Conservation (phyloP, 202 grass and related monocot species). For the Elaeis oleifera region DNA sequence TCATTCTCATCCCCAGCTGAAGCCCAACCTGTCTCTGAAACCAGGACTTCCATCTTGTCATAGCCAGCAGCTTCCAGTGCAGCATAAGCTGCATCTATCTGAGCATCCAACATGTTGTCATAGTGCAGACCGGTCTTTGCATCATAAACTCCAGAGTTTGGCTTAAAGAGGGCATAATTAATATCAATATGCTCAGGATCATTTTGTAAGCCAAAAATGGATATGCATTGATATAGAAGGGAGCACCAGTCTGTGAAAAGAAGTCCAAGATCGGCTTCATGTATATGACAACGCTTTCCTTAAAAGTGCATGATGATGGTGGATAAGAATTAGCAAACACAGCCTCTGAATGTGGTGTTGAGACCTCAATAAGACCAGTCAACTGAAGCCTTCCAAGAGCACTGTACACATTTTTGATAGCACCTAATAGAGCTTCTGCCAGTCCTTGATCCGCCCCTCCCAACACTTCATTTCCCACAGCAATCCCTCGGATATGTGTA, state of each 20-base stretch:
- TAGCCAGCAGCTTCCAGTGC: constrained; percentile 68
- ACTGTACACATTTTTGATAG: constrained; percentile 75
- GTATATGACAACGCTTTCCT: constrained; percentile 56
- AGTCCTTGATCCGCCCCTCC: constrained; percentile 56
- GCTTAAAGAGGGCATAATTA: constrained; percentile 84
- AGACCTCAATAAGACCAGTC: constrained; percentile 48
- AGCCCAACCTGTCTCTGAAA: constrained; percentile 93
- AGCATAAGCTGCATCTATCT: constrained; percentile 91
- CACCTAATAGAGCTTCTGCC: constrained; percentile 49
- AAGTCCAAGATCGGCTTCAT: constrained; percentile 80
- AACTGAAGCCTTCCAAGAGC: constrained; percentile 61
- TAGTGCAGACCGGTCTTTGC: constrained; percentile 74
- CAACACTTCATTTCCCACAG: constrained; percentile 79
- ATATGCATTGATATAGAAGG: constrained; percentile 85
- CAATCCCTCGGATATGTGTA: constrained; percentile 55
- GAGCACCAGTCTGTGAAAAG: constrained; percentile 41
- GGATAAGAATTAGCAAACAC: constrained; percentile 85
- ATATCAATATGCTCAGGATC: constrained; percentile 70
- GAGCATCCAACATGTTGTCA: constrained; percentile 96
- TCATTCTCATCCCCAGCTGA: constrained; percentile 63
- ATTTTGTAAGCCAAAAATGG: constrained; percentile 88
- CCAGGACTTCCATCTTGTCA: constrained; percentile 71
- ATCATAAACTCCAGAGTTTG: constrained; percentile 66
- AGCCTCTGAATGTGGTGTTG: constrained; percentile 60
- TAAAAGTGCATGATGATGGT: constrained; percentile 76